Conservation (phyloP, 1,284 basidiomycete genomes). For the Ceratobasidium sp. region DNA sequence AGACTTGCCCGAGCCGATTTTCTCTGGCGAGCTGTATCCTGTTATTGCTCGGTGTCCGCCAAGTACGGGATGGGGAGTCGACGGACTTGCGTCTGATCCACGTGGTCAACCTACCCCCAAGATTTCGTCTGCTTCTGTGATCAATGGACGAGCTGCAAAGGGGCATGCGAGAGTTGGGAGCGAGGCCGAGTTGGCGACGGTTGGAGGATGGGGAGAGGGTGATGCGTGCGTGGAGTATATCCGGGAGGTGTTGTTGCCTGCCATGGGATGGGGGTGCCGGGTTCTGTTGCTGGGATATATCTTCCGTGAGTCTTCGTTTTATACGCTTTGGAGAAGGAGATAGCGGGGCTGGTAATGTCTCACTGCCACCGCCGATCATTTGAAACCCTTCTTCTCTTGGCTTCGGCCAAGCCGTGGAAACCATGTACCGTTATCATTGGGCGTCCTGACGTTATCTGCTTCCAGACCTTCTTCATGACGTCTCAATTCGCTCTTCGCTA, state of each 20-base stretch:
- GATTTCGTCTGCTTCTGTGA: background rate
- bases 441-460: slow-evolving; percentile 9
- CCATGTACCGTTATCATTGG: background rate
- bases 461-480: slow-evolving; percentile 77
- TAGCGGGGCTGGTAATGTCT: background rate
- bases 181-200: slow-evolving; percentile 32
- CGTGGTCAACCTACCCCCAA: slow-evolving; percentile 7
- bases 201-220: slow-evolving; percentile 36
- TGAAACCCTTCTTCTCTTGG: background rate
- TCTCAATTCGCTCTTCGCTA: slow-evolving; percentile 65
- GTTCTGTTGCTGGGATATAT: slow-evolving; percentile 75
- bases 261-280: slow-evolving; percentile 65
- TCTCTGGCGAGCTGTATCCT: slow-evolving; percentile 71
- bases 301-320: slow-evolving; percentile 64
- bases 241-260: slow-evolving; percentile 68
- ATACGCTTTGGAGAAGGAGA: no score
- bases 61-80: slow-evolving; percentile 31
- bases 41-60: slow-evolving; percentile 70
- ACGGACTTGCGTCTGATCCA: slow-evolving; percentile 22
- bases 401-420: background rate
- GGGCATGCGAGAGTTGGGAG: slow-evolving; percentile 34
- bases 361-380: slow-evolving; percentile 1
- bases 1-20: slow-evolving; percentile 77
- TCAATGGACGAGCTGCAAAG: background rate
- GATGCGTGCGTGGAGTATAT: slow-evolving; percentile 61